These are phyloP conservation scores for Colletotrichum lentis DNA, from an alignment of 2,329 filamentous ascomycete genomes.

Conservation along the genomic window DNA sequence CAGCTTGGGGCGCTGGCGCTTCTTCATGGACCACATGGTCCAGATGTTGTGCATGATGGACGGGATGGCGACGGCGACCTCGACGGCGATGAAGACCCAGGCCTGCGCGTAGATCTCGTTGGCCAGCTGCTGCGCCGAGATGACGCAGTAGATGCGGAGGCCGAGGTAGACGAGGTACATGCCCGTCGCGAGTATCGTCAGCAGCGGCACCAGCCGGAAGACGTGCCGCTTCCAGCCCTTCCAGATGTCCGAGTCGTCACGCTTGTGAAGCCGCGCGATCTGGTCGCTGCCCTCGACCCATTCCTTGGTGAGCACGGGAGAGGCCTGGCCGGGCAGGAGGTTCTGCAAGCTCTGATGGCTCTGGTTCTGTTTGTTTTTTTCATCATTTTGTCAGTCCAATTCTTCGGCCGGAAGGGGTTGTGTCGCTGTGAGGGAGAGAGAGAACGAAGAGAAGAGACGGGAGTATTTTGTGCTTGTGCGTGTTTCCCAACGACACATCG, in stretches of 20 bases:
- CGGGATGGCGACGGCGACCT: conserved; percentile 62
- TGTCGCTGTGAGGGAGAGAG: too few species aligned
- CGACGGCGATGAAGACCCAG: conserved; percentile 66
- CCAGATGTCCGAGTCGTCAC: conserved; percentile 55
- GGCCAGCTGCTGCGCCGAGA: conserved; percentile 57
- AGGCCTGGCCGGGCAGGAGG: conserved; percentile 47
- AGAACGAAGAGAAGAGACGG: too few species aligned
- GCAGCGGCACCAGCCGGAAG: conserved; percentile 49
- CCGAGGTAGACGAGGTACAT: conserved; percentile 60
- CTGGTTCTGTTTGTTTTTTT: conserved; percentile 54
- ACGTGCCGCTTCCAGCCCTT: conserved; percentile 54
- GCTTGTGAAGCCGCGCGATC: conserved; percentile 53
- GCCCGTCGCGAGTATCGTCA: conserved; percentile 53
- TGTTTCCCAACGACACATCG: too few species aligned
- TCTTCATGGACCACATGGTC: conserved; percentile 66
- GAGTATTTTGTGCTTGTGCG: too few species aligned
- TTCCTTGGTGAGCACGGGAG: conserved; percentile 45
- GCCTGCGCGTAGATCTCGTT: conserved; percentile 56
- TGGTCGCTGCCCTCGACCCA: conserved; percentile 45
- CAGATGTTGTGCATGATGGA: conserved; percentile 65
- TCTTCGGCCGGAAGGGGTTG: too few species aligned
- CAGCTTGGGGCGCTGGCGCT: conserved; percentile 61
- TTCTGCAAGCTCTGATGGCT: conserved; percentile 54
- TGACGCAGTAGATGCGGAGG: conserved; percentile 60
- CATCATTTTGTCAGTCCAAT: too few species aligned